Conservation (phyloP, 768 basidiomycete species). For the Naganishia randhawae region DNA sequence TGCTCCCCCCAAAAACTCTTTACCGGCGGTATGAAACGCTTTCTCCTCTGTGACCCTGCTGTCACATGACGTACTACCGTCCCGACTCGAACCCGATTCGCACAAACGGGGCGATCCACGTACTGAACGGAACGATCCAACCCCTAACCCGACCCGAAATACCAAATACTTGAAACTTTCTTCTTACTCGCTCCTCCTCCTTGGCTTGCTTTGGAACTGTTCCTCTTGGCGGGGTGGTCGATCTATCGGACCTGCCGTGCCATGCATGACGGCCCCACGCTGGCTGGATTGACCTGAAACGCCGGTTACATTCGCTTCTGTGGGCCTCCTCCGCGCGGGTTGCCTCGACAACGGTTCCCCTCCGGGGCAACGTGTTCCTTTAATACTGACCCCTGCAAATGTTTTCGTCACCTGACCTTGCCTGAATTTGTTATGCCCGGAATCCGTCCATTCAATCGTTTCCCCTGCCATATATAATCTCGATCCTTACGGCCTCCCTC, state of each 20-base stretch:
- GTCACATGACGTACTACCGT: constrained; percentile 2
- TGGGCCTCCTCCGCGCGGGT: background rate
- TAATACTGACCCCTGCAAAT: background rate
- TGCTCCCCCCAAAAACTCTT: background rate
- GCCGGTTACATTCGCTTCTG: background rate
- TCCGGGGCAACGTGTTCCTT: background rate
- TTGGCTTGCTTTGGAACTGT: background rate
- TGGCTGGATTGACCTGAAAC: background rate
- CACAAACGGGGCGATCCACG: background rate
- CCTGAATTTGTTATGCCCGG: background rate
- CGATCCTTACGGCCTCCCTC: background rate
- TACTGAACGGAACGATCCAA: background rate
- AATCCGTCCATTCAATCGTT: background rate
- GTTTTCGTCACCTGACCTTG: constrained; percentile 1
- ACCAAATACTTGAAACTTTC: background rate
- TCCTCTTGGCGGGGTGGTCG: background rate
- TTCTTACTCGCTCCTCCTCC: background rate
- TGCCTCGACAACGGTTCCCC: background rate
- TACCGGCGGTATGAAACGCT: background rate
- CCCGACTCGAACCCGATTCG: background rate
- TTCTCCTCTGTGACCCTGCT: background rate
- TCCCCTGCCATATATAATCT: background rate
- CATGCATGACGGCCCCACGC: background rate
- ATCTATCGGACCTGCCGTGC: background rate
- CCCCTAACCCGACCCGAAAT: background rate